A percentile compares a stretch with the other conserved stretches of the same genome.
Evolutionary conservation across 2,329 filamentous ascomycete species (phyloP).

Genomic region (Chalara sp.): DNA sequence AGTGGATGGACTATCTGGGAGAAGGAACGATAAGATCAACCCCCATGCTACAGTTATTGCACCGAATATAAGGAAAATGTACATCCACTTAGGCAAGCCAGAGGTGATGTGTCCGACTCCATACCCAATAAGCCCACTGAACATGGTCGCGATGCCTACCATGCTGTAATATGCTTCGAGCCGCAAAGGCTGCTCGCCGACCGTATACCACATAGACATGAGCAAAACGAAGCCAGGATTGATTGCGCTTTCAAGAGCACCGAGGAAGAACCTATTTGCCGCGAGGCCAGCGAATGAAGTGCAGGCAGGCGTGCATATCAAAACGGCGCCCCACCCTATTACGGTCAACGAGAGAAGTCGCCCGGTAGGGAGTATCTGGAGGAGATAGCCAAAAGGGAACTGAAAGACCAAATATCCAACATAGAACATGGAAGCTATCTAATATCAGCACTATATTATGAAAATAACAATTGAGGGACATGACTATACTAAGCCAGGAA

Average conservation of each 20-base stretch:
- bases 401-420: constrained; percentile 42
- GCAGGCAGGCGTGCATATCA: constrained; percentile 42
- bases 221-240: constrained; percentile 40
- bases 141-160: constrained; percentile 34
- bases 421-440: constrained; percentile 43
- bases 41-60: constrained; percentile 48
- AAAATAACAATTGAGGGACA: not conserved
- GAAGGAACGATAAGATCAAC: constrained; percentile 45
- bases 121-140: constrained; percentile 39
- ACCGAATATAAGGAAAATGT: constrained; percentile 53
- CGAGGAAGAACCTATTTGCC: constrained; percentile 48
- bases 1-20: constrained; percentile 56
- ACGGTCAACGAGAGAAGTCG: constrained; percentile 38
- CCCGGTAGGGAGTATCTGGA: constrained; percentile 41
- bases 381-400: constrained; percentile 37
- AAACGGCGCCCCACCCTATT: constrained; percentile 41
- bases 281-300: constrained; percentile 54
- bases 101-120: constrained; percentile 52
- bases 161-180: constrained; percentile 33
- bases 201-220: constrained; percentile 34
- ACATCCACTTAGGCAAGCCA: constrained; percentile 45
- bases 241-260: constrained; percentile 47
- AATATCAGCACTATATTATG: constrained; percentile 15
- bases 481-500: no score
- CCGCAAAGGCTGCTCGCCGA: constrained; percentile 30